Conservation (phyloP, 2,329 filamentous ascomycete genomes). For the Aspergillus fijiensis region DNA sequence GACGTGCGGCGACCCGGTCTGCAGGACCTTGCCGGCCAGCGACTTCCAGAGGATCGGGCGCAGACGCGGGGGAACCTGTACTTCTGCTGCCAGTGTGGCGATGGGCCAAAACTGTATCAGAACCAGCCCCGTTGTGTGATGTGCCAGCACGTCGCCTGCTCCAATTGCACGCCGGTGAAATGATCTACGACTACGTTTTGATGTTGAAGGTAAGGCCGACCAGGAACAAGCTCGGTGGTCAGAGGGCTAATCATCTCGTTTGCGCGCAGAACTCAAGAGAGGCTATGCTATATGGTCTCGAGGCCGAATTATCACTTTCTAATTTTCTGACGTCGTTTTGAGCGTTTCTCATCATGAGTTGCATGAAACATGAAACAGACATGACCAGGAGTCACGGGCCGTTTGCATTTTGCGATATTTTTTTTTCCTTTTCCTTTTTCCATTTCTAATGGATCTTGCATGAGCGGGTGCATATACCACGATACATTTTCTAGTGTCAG, state of each 20-base stretch:
- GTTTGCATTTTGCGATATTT: constrained; percentile 10
- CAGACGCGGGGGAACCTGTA: constrained; percentile 29
- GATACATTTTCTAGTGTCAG: background rate
- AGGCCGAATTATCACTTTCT: background rate
- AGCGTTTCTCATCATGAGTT: constrained; percentile 5
- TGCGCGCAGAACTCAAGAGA: background rate
- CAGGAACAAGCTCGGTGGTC: background rate
- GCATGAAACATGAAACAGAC: constrained; percentile 8
- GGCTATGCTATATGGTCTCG: background rate
- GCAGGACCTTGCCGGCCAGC: constrained; percentile 8
- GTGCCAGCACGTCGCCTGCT: constrained; percentile 36
- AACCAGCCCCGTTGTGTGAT: constrained; percentile 33
- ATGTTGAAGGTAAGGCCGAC: background rate
- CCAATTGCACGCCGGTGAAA: constrained; percentile 31
- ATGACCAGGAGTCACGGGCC: constrained; percentile 10
- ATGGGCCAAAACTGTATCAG: constrained; percentile 41
- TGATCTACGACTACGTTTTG: constrained; percentile 6
- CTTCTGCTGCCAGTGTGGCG: constrained; percentile 40
- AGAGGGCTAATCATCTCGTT: background rate
- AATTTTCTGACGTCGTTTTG: constrained; percentile 4
- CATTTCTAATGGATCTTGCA: background rate
- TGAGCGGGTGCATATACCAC: background rate
- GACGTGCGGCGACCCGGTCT: background rate
- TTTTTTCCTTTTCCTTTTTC: constrained; percentile 6
- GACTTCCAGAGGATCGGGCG: background rate